Conservation (phyloP, 306 rosid species). For the Vicia sativa region DNA sequence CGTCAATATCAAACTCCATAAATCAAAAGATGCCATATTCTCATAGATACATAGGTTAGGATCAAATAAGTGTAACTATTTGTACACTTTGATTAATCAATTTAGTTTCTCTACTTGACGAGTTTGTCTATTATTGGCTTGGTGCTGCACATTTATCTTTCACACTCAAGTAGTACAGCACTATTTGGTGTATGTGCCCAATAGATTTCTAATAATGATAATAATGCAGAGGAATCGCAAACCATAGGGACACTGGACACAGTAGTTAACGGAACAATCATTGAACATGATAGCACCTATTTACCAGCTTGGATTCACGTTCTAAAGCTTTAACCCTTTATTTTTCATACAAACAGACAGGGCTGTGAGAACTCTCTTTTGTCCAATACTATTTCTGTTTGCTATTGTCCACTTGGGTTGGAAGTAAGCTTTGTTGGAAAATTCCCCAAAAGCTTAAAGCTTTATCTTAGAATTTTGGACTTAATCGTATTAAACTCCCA, state of each 20-base stretch:
- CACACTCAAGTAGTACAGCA: not conserved
- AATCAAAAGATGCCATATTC: not conserved
- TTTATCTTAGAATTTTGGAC: not conserved
- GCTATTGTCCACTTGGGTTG: constrained; percentile 6
- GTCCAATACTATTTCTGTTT: not conserved
- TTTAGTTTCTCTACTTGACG: not conserved
- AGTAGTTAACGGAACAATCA: constrained; percentile 4
- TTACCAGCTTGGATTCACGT: not conserved
- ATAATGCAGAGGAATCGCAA: not conserved
- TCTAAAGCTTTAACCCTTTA: constrained; percentile 1
- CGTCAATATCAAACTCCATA: not conserved
- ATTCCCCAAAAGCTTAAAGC: not conserved
- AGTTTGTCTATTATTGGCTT: not conserved
- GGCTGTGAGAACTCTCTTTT: not conserved
- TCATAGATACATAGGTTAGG: not conserved
- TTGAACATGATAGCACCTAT: not conserved
- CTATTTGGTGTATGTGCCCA: not conserved
- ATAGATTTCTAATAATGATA: not conserved
- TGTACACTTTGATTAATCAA: constrained; percentile 7
- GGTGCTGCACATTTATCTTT: not conserved
- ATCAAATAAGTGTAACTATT: not conserved
- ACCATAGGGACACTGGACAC: not conserved
- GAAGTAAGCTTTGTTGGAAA: not conserved
- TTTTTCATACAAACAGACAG: constrained; percentile 1
- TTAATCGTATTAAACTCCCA: constrained; percentile 2